Percentiles rank a stretch among this genome's conserved stretches.
phyloP scores from a whole-genome alignment of 768 basidiomycete species.

The Suillus brevipes region DNA sequence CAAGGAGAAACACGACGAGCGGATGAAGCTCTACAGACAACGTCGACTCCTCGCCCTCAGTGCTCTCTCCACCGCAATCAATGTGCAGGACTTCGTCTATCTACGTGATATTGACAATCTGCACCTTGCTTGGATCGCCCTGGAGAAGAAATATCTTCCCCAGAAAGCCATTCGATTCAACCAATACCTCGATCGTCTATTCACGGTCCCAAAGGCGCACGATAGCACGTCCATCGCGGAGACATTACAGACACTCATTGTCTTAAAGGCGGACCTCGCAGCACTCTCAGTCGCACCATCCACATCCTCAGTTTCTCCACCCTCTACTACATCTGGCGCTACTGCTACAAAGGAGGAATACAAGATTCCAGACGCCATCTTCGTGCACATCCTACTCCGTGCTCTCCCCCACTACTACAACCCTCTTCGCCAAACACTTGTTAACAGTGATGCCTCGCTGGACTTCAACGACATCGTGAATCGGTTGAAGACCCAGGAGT shows the following conservation, averaged over 20 bases:
- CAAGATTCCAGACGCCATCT: background rate
- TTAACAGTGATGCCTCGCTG: accelerated
- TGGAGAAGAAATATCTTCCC: background rate
- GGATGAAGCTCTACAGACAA: background rate
- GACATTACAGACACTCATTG: background rate
- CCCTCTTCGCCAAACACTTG: accelerated
- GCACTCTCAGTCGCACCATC: too few relatives aligned
- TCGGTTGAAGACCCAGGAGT: background rate
- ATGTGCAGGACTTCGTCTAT: background rate
- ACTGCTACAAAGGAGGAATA: too few relatives aligned
- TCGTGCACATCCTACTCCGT: background rate
- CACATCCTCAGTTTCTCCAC: too few relatives aligned
- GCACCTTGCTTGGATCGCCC: background rate
- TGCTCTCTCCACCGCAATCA: background rate
- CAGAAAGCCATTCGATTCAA: background rate
- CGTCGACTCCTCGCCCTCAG: background rate
- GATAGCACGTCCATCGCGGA: background rate
- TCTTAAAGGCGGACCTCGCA: background rate
- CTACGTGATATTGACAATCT: background rate
- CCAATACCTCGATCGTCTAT: background rate
- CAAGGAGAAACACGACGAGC: background rate
- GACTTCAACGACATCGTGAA: background rate
- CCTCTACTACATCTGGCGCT: too few relatives aligned
- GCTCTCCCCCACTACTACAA: background rate
- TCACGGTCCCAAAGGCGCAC: background rate